Percentiles rank a stretch among this genome's conserved stretches.
Conservation (phyloP, 768 basidiomycete genomes). For the Tephrocybe sp. region DNA sequence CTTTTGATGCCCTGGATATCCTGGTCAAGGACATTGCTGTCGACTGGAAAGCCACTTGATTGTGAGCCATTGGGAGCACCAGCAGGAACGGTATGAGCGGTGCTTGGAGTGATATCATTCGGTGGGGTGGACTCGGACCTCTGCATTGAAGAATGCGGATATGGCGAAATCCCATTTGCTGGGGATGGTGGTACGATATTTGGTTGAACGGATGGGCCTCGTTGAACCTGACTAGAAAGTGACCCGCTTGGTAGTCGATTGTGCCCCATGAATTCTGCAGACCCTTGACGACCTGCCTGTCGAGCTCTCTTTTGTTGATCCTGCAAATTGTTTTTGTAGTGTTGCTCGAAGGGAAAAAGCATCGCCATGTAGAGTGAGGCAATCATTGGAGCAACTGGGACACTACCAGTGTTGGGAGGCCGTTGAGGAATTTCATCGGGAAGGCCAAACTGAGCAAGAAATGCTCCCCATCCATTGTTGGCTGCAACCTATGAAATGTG, state of each 20-base stretch:
- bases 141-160: slow-evolving; percentile 24
- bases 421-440: slow-evolving; percentile 49
- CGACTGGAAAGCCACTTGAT: slow-evolving; percentile 18
- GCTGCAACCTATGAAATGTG: slow-evolving; percentile 38
- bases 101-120: slow-evolving; percentile 20
- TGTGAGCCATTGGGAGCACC: slow-evolving; percentile 12
- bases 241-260: slow-evolving; percentile 10
- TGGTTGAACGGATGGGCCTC: slow-evolving; percentile 15
- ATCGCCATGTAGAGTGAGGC: slow-evolving; percentile 60
- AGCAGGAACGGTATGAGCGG: slow-evolving; percentile 16
- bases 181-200: slow-evolving; percentile 11
- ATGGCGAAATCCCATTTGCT: slow-evolving; percentile 21
- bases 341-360: slow-evolving; percentile 70
- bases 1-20: slow-evolving; percentile 70
- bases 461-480: slow-evolving; percentile 54
- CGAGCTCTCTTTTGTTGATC: slow-evolving; percentile 57
- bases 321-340: slow-evolving; percentile 58
- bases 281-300: slow-evolving; percentile 31
- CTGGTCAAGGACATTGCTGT: slow-evolving; percentile 48
- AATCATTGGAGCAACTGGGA: slow-evolving; percentile 48
- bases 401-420: slow-evolving; percentile 44
- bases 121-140: slow-evolving; percentile 28
- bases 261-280: slow-evolving; percentile 6
- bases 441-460: slow-evolving; percentile 57
- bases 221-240: slow-evolving; percentile 25